Base-by-base conservation (phyloP, 352 stramenopile genomes). In the Pythium phragmitis region DNA sequence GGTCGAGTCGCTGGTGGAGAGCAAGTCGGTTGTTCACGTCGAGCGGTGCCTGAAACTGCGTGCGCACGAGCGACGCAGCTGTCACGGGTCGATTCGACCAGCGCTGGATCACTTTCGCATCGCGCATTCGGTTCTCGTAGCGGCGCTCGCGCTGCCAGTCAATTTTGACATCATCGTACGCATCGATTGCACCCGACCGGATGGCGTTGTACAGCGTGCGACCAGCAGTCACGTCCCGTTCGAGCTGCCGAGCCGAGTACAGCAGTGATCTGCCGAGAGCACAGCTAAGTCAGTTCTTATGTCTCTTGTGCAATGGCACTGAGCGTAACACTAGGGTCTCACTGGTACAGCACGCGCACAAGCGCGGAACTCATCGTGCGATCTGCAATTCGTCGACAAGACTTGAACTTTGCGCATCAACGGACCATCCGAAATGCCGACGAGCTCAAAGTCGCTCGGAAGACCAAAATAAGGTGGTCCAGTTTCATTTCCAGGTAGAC, bases 141-240 rank as follows among this genome's bases (percentile, higher is more conserved):
- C 70, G 58, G 14, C 80, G 82, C 61, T 93, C 82, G 21, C 81
- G 82, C 63, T 88, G 80, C 86, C 82, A 93, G 67, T 93, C 82
- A 53, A 67, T 65, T 55, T 85, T 87, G 33, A 88, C 72, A 34
- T 74, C 81, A 9, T 81, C 60, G 48, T 93, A 93, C 39, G 84
- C 85, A 33, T 83, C 57, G 30, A 88, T 72, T 1, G 76, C 79
- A 8, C 82, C 81, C 0, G 84, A 91, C 6, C 86, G 84, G 9
- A 95, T 68, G 19, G 80, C 84, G 21, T 76, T 75, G 63, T 80
- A 87, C 41, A 93, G 63, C 54, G 80, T 88, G 19, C 56, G 68
- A 8, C 79, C 77, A 5, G 71, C 68, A 4, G 70, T 64, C n/a
- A 87, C 51, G 46, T 93, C 74, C 16, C 45, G 53, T 45, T 91